Evolutionary conservation across 352 stramenopile species (phyloP), one percentile per base, ranked within the genome.

Genomic region (Thalassiosira hispida): DNA sequence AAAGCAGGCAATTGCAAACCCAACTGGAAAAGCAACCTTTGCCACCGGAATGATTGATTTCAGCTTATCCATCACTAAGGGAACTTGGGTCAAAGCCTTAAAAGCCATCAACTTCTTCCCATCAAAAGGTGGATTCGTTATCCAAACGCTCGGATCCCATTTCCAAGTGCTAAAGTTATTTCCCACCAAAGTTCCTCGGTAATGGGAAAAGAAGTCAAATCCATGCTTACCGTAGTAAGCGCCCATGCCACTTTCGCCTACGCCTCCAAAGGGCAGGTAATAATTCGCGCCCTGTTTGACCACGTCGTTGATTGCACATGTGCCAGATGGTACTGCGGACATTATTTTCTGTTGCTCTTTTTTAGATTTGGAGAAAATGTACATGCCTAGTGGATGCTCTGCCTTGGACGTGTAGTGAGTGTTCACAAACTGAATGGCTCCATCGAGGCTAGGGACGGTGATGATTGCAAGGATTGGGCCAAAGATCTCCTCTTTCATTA

Each of bases 401-500:
- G 55, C 22, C 23, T 72, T 71, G 8, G 52, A 65, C 16, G 38
- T 60, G 44, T 60, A 67, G 33, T 62, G 53, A 0, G 63, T 22
- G 20, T 88, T 83, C 18, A 95, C 79, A 23, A 87, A 77, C 2
- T 81, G 35, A 47, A 96, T 86, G 1, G 81, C 93, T 29, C 95
- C 81, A 16, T 90, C 80, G 1, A 85, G 47, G 12, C 56, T 82
- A 14, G 82, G 52, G 25, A 95, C 75, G 7, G 78, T 47, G 35
- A 96, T 86, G 49, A 99, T 95, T 0, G 96, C 95, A 49, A 99
- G 74, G 42, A 99, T 68, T 1, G 97, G 96, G 2, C 97, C 96
- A 85, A 99, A 99, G 31, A 98, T 95, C 85, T 99, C 96, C 61
- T 98, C 94, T 22, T 91, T 80, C 91, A 98, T 70, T 0, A 89